Evolutionary conservation across 148 eudicot species (phyloP).

Genomic region (Beta vulgaris): DNA sequence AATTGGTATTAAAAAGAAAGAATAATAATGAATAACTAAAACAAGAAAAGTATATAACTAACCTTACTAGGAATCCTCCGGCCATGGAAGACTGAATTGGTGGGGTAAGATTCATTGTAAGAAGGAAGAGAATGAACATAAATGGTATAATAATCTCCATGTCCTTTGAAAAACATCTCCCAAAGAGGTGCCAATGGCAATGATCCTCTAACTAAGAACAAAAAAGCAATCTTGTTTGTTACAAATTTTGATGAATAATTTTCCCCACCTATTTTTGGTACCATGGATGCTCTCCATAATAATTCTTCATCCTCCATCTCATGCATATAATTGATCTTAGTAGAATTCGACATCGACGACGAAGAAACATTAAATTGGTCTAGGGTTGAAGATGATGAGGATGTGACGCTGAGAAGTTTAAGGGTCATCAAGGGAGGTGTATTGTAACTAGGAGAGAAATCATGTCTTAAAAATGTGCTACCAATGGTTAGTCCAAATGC

Average conservation of each 20-base stretch:
- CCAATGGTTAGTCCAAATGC: conserved; percentile 52
- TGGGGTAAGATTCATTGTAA: conserved; percentile 34
- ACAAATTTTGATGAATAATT: conserved; percentile 17
- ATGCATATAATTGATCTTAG: neutral
- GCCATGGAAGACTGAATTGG: conserved; percentile 51
- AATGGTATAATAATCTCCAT: conserved; percentile 48
- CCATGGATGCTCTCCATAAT: conserved; percentile 55
- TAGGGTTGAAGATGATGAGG: neutral
- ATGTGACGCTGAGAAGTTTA: neutral
- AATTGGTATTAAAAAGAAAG: no score
- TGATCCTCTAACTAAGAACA: conserved; percentile 60
- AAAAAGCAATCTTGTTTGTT: conserved; percentile 62
- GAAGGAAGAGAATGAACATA: conserved; percentile 64
- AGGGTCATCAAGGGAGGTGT: conserved; percentile 3
- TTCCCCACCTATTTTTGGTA: conserved; percentile 16
- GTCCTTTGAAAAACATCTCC: conserved; percentile 65
- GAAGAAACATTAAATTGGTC: neutral
- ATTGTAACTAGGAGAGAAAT: conserved; percentile 29
- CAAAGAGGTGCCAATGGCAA: conserved; percentile 67
- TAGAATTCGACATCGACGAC: neutral
- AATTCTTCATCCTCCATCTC: conserved; percentile 49
- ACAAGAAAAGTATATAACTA: neutral
- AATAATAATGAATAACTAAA: neutral
- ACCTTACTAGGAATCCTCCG: conserved; percentile 70
- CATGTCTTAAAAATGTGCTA: conserved; percentile 32